Conservation (phyloP, 2,329 filamentous ascomycete species). For the Apiospora saccharicola region DNA sequence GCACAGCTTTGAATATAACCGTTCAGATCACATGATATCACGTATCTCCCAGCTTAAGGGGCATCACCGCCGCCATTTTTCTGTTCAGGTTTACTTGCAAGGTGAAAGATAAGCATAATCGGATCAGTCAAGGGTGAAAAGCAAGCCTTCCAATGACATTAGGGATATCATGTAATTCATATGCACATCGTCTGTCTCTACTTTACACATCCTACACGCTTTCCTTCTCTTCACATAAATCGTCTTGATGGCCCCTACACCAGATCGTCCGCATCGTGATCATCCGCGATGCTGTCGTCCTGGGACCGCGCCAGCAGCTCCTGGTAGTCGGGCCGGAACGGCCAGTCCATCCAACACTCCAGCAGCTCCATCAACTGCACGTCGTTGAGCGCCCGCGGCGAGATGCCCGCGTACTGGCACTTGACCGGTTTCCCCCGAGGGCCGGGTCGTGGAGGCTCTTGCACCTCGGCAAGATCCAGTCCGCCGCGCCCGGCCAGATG, state of each 20-base stretch:
- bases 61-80: too few relatives aligned
- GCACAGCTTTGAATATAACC: too few relatives aligned
- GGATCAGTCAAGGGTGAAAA: too few relatives aligned
- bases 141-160: too few relatives aligned
- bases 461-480: slow-evolving; percentile 59
- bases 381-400: slow-evolving; percentile 57
- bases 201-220: background rate
- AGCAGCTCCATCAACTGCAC: slow-evolving; percentile 65
- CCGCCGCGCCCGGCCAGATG: slow-evolving; percentile 66
- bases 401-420: slow-evolving; percentile 50
- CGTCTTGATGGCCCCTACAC: background rate
- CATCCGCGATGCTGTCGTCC: slow-evolving; percentile 27
- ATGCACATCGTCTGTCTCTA: background rate
- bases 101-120: too few relatives aligned
- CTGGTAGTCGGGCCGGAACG: slow-evolving; percentile 61
- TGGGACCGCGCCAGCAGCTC: slow-evolving; percentile 54
- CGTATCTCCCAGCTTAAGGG: too few relatives aligned
- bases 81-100: too few relatives aligned
- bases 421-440: slow-evolving; percentile 53
- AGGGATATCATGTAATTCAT: too few relatives aligned
- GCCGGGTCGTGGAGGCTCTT: slow-evolving; percentile 56
- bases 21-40: too few relatives aligned
- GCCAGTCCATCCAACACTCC: slow-evolving; percentile 70
- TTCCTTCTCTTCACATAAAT: too few relatives aligned
- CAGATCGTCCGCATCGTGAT: background rate